These are phyloP conservation scores for Hemisphaericaspora xylofermentans DNA, from an alignment of 1,139 yeast species.

Conservation along the genomic window DNA sequence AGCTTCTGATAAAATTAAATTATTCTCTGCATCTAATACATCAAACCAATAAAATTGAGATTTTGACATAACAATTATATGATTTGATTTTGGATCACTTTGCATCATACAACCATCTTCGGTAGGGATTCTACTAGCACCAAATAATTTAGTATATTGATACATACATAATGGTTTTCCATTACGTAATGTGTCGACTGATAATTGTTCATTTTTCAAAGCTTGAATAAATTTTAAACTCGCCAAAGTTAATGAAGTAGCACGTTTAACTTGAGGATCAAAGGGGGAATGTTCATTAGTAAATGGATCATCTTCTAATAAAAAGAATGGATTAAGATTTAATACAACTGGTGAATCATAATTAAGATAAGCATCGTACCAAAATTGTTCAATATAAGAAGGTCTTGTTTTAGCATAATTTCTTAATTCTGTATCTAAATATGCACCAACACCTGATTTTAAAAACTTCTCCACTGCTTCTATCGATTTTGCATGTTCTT, in stretches of 20 bases:
- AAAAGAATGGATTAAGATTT: constrained; percentile 82
- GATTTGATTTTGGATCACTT: constrained; percentile 71
- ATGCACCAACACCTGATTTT: constrained; percentile 53
- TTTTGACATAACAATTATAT: constrained; percentile 78
- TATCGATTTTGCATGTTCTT: constrained; percentile 62
- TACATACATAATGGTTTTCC: constrained; percentile 82
- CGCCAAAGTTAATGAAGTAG: constrained; percentile 77
- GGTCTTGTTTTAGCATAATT: constrained; percentile 64
- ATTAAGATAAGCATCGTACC: constrained; percentile 86
- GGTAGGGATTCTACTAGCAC: constrained; percentile 83
- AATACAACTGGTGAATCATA: constrained; percentile 88
- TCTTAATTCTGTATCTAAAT: constrained; percentile 61
- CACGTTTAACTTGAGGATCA: constrained; percentile 71
- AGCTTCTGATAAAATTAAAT: constrained; percentile 67
- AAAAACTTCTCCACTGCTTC: constrained; percentile 61
- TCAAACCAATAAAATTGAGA: constrained; percentile 95
- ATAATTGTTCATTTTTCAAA: constrained; percentile 68
- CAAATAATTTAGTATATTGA: constrained; percentile 82
- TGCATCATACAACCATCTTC: constrained; percentile 80
- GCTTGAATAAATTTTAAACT: constrained; percentile 79
- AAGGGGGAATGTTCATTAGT: constrained; percentile 59
- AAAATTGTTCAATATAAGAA: constrained; percentile 86
- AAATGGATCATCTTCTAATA: constrained; percentile 88
- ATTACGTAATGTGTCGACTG: constrained; percentile 68
- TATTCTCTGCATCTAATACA: constrained; percentile 71